Conservation (phyloP, 345 rosid genomes). For the Ceriops tagal region DNA sequence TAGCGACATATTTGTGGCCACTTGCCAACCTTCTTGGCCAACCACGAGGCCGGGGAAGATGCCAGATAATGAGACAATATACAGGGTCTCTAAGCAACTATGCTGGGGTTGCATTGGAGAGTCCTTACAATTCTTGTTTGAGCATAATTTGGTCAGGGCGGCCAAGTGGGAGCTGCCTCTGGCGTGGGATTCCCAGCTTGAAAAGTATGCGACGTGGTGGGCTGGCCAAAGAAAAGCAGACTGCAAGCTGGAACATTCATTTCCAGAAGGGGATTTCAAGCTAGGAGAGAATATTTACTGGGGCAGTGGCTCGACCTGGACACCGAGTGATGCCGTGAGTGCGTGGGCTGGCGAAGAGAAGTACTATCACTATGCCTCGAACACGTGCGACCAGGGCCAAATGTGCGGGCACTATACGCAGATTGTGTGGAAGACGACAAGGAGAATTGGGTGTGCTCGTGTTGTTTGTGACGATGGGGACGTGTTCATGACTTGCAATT, state of each 20-base stretch:
- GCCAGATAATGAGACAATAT: constrained; percentile 37
- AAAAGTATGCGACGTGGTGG: constrained; percentile 73
- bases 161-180: constrained; percentile 61
- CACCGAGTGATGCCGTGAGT: constrained; percentile 57
- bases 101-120: constrained; percentile 70
- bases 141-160: constrained; percentile 66
- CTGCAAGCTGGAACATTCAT: constrained; percentile 63
- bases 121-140: constrained; percentile 61
- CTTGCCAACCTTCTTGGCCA: constrained; percentile 18
- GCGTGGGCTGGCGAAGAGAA: constrained; percentile 77
- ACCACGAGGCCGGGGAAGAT: constrained; percentile 3
- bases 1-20: neutral
- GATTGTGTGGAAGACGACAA: constrained; percentile 68
- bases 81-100: constrained; percentile 47
- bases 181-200: constrained; percentile 67
- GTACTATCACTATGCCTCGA: constrained; percentile 51
- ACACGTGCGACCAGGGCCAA: constrained; percentile 53
- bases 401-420: constrained; percentile 92
- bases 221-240: constrained; percentile 60
- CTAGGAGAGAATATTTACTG: constrained; percentile 79
- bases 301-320: constrained; percentile 73
- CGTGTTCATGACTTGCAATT: constrained; percentile 90
- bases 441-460: constrained; percentile 70
- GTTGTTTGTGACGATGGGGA: constrained; percentile 69
- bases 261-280: constrained; percentile 51